These are phyloP conservation scores for Rosa chinensis DNA, from an alignment of 306 rosid genomes.

Conservation along the genomic window DNA sequence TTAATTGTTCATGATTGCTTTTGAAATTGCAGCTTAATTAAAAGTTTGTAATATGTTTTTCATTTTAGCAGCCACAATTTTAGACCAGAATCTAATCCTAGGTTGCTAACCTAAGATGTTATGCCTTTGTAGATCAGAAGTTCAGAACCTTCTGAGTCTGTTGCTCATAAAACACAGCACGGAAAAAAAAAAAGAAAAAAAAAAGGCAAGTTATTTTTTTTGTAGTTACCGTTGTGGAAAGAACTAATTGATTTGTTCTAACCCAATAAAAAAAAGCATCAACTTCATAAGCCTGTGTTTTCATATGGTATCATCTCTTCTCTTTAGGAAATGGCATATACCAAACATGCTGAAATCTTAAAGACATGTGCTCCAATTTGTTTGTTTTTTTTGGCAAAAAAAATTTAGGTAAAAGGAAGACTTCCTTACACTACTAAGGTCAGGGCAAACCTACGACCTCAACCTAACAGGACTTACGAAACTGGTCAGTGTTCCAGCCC, in stretches of 20 bases:
- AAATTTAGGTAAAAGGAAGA: too few relatives aligned
- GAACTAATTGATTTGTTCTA: background rate
- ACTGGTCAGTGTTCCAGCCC: too few relatives aligned
- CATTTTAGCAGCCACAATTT: background rate
- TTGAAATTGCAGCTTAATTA: background rate
- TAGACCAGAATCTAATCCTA: background rate
- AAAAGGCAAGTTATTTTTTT: too few relatives aligned
- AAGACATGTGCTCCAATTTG: background rate
- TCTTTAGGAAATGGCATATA: conserved; percentile 9
- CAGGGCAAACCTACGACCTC: too few relatives aligned
- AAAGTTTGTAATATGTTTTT: background rate
- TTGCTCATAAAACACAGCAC: background rate
- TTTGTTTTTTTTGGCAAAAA: background rate
- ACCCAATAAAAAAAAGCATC: background rate
- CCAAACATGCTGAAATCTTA: conserved; percentile 12
- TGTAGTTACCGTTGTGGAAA: background rate
- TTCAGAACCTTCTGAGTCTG: background rate
- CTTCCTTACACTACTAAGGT: too few relatives aligned
- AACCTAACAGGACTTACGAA: too few relatives aligned
- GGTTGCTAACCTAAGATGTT: background rate
- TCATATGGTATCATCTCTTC: background rate
- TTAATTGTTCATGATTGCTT: background rate
- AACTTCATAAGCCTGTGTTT: background rate
- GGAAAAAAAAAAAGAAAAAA: too few relatives aligned
- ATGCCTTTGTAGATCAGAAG: background rate